Percentiles rank a stretch among this genome's conserved stretches.
phyloP scores from a whole-genome alignment of 208 protist species.

The Leishmania lainsoni region DNA sequence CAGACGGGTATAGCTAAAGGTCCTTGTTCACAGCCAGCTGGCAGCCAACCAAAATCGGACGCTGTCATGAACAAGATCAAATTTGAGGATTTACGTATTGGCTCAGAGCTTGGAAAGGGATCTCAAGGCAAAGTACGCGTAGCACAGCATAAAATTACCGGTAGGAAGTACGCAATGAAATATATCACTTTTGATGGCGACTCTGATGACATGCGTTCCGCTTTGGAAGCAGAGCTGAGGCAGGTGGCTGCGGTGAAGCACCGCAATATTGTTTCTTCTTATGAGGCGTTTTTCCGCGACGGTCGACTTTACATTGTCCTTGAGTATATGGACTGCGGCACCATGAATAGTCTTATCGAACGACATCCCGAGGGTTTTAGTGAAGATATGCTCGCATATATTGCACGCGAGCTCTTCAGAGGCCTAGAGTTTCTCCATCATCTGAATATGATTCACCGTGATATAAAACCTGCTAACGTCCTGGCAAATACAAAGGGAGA shows the following conservation, averaged over 20 bases:
- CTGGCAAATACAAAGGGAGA: slow-evolving; percentile 95
- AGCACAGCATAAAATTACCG: slow-evolving; percentile 66
- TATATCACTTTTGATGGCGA: slow-evolving; percentile 81
- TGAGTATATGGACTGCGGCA: slow-evolving; percentile 91
- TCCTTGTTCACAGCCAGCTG: slow-evolving; percentile 18
- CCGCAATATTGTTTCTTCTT: slow-evolving; percentile 89
- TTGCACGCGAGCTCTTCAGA: slow-evolving; percentile 82
- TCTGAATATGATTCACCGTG: slow-evolving; percentile 93
- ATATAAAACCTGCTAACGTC: slow-evolving; percentile 97
- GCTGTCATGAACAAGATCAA: slow-evolving; percentile 76
- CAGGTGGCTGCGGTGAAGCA: slow-evolving; percentile 87
- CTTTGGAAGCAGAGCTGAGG: slow-evolving; percentile 76
- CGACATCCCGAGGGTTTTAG: slow-evolving; percentile 64
- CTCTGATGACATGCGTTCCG: slow-evolving; percentile 67
- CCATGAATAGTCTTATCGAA: slow-evolving; percentile 86
- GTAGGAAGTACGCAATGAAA: slow-evolving; percentile 88
- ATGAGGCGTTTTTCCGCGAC: slow-evolving; percentile 91
- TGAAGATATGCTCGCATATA: slow-evolving; percentile 84
- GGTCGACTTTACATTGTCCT: slow-evolving; percentile 87
- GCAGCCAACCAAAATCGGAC: slow-evolving; percentile 34
- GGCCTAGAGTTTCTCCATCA: slow-evolving; percentile 86
- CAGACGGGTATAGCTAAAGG: slow-evolving; percentile 73
- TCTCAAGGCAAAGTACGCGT: slow-evolving; percentile 90
- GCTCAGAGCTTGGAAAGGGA: slow-evolving; percentile 78
- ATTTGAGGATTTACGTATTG: slow-evolving; percentile 87